Conservation (phyloP, 2,329 filamentous ascomycete genomes). For the Pseudomassariella vexata region DNA sequence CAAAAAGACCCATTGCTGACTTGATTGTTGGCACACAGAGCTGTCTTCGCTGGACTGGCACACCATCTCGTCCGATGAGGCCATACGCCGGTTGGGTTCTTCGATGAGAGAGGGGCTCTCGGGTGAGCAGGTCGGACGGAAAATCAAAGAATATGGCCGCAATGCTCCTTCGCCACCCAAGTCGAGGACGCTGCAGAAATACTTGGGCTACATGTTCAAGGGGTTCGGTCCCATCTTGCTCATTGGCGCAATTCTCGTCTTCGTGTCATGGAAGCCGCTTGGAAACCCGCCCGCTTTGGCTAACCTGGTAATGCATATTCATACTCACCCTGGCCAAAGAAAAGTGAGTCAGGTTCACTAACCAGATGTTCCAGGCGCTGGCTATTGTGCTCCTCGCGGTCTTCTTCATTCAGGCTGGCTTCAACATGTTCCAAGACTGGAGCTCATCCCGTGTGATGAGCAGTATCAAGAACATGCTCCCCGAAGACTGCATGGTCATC, state of each 20-base stretch:
- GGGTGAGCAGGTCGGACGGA: constrained; percentile 46
- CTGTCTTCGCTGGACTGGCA: constrained; percentile 65
- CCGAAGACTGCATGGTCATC: constrained; percentile 61
- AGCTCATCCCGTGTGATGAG: constrained; percentile 72
- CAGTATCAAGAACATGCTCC: constrained; percentile 76
- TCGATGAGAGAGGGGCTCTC: constrained; percentile 55
- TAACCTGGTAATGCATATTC: constrained; percentile 40
- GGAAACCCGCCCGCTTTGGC: constrained; percentile 64
- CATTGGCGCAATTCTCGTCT: constrained; percentile 64
- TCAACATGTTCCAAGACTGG: constrained; percentile 70
- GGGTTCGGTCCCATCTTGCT: constrained; percentile 71
- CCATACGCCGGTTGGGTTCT: constrained; percentile 53
- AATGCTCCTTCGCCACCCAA: constrained; percentile 64
- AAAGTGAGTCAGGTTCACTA: no score
- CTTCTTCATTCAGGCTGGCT: constrained; percentile 63
- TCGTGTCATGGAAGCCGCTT: constrained; percentile 71
- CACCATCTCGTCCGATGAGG: constrained; percentile 48
- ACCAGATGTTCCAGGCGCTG: constrained; percentile 39
- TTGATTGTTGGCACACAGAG: constrained; percentile 34
- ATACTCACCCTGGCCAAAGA: no score
- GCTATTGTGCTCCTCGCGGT: constrained; percentile 68
- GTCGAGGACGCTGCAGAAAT: constrained; percentile 50
- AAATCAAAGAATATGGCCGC: constrained; percentile 54
- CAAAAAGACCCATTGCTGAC: no score
- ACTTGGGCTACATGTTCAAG: constrained; percentile 68